A percentile compares a stretch with the other conserved stretches of the same genome.
phyloP scores from a whole-genome alignment of 163 green algal species.

The Scenedesmus sp. region DNA sequence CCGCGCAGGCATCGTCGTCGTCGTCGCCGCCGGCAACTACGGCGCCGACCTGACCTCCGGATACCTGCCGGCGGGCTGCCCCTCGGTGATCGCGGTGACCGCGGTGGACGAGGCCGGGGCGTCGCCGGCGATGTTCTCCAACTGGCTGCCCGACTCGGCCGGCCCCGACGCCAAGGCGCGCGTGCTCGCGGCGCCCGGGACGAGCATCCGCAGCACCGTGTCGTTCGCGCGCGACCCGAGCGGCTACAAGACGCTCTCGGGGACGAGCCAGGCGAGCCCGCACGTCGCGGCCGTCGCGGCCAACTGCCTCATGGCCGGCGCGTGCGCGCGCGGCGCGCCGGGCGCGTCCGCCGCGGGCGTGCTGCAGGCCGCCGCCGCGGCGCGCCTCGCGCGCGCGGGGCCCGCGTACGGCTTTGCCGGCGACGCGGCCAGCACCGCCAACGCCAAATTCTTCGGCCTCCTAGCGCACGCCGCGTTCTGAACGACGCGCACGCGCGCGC shows the following conservation, averaged over 20 bases:
- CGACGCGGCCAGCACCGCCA: background rate
- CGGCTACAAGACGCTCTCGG: too few species aligned
- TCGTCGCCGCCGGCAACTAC: slow-evolving; percentile 7
- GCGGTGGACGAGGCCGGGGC: background rate
- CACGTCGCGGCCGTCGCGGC: too few species aligned
- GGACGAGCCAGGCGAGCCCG: too few species aligned
- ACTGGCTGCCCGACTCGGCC: background rate
- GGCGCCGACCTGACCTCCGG: background rate
- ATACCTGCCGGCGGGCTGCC: background rate
- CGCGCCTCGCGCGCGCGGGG: background rate
- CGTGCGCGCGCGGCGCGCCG: too few species aligned
- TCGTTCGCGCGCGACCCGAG: too few species aligned
- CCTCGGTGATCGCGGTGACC: background rate
- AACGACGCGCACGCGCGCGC: too few species aligned
- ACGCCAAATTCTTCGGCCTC: slow-evolving; percentile 10
- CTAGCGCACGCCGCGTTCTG: too few species aligned
- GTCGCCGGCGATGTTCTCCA: background rate
- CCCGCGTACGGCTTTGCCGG: slow-evolving; percentile 25
- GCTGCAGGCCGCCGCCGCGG: too few species aligned
- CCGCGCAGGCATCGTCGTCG: too few species aligned
- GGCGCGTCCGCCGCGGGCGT: too few species aligned
- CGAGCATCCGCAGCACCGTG: slow-evolving; percentile 3
- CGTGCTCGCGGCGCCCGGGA: background rate
- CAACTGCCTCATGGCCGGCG: too few species aligned
- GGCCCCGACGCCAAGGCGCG: background rate